Base-by-base conservation (phyloP, 2,329 filamentous ascomycete genomes). In the Cyclaneusma minus region DNA sequence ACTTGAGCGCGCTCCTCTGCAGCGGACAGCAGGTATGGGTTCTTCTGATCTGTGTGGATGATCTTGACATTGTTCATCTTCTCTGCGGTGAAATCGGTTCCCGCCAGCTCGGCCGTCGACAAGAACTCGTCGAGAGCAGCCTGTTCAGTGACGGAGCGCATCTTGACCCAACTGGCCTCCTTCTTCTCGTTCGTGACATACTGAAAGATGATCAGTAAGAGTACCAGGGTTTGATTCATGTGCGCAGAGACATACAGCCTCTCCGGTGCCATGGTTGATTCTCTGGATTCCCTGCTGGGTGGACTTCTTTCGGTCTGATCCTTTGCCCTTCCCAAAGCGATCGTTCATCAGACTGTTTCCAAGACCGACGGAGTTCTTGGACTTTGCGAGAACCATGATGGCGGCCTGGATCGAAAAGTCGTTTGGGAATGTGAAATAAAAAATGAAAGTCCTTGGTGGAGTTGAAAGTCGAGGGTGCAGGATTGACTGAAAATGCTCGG, bases 1-100 rank as follows among this genome's bases (percentile, higher is more conserved):
- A 83, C 56, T 12, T 81, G 64, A 7, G 66, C 69, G 40, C 74
- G 64, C 60, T 98, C 85, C 49, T 98, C 87, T 14, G 73, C 67
- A 0, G 79, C 72, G 1, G 83, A 87, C 11, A 98, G 62, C 4
- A 98, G 61, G 43, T 87, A 98, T 0, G 89, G 89, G 51, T 98
- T 98, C 58, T 79, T 82, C 56, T 94, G 85, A 51, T 94, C 84
- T 39, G 76, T 77, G 51, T 98, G 89, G 41, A 98, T 94, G 49
- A 98, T 94, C 61, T 94, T 94, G 55, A 95, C 80, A 48, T 91
- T 95, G 57, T 87, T 95, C 70, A 92, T 80, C 66, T 95, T 95
- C 61, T 95, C 85, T 15, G 89, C 91, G 1, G 87, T 95, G 54
- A 98, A 98, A 50, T 98, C 89, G 39, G 89, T 98, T 38, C 84